Evolutionary conservation across 306 rosid species (phyloP).

Genomic region (Citrullus mucosospermus): DNA sequence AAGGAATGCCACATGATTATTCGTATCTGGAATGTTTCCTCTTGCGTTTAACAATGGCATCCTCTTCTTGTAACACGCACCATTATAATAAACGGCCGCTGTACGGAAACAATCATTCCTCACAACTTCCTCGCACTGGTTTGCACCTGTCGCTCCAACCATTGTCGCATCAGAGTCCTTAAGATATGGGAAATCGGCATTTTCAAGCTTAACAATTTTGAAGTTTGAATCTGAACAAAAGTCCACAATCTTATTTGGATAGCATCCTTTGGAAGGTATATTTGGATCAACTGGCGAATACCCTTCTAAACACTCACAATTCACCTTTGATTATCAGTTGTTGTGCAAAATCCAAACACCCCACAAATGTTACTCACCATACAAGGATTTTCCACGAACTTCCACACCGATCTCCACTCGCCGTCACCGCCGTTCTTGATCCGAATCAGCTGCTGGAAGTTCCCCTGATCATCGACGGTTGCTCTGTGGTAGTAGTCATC

Average conservation of each 20-base stretch:
- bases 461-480: constrained; percentile 15
- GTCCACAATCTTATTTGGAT: constrained; percentile 13
- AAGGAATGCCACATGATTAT: not conserved
- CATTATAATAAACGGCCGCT: constrained; percentile 9
- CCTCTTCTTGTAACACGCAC: constrained; percentile 19
- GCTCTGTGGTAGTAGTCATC: constrained; percentile 20
- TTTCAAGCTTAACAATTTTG: not conserved
- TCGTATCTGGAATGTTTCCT: not conserved
- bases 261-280: constrained; percentile 32
- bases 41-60: constrained; percentile 14
- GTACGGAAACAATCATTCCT: constrained; percentile 17
- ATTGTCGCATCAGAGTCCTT: not conserved
- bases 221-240: constrained; percentile 17
- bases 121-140: constrained; percentile 18
- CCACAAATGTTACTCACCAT: constrained; percentile 26
- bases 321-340: constrained; percentile 6
- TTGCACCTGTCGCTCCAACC: not conserved
- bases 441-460: constrained; percentile 12
- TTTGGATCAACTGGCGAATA: constrained; percentile 15
- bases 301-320: constrained; percentile 26
- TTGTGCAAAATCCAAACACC: constrained; percentile 24
- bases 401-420: constrained; percentile 16
- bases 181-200: constrained; percentile 10
- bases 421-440: not conserved
- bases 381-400: constrained; percentile 17